phyloP scores from a whole-genome alignment of 2,329 filamentous ascomycete species.

The Pleoardoris graminearum region DNA sequence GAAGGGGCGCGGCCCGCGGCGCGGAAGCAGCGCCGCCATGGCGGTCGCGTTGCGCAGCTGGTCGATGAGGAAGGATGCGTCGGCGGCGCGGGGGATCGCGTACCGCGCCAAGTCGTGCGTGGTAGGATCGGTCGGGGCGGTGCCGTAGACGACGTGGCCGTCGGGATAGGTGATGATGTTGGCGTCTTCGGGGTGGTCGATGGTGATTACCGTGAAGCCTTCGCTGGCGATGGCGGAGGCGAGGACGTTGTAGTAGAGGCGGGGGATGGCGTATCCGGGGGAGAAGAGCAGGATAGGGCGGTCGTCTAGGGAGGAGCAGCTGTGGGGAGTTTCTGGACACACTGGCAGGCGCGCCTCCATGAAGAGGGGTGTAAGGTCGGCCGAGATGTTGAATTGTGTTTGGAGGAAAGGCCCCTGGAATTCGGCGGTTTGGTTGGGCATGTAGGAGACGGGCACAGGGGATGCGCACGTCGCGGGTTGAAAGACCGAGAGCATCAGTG shows the following conservation, averaged over 20 bases:
- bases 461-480: conserved; percentile 21
- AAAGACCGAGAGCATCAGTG: conserved; percentile 26
- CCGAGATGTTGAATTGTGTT: conserved; percentile 19
- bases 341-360: conserved; percentile 25
- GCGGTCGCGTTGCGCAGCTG: conserved; percentile 28
- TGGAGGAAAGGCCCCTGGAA: conserved; percentile 20
- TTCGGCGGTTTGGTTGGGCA: conserved; percentile 26
- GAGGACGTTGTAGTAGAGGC: conserved; percentile 49
- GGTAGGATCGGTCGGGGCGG: neutral
- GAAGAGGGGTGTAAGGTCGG: conserved; percentile 22
- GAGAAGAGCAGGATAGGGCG: conserved; percentile 47
- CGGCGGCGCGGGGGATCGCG: conserved; percentile 17
- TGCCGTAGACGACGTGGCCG: neutral
- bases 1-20: conserved; percentile 15
- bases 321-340: conserved; percentile 9
- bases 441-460: conserved; percentile 20
- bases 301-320: conserved; percentile 16
- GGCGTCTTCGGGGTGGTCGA: conserved; percentile 22
- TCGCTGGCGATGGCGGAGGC: conserved; percentile 52
- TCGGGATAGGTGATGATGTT: neutral
- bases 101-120: conserved; percentile 6
- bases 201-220: conserved; percentile 52
- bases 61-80: conserved; percentile 27
- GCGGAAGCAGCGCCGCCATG: conserved; percentile 14
- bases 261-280: conserved; percentile 48